Evolutionary conservation across 2,329 filamentous ascomycete genomes (phyloP).

Genomic region (Ophiostoma sp.): DNA sequence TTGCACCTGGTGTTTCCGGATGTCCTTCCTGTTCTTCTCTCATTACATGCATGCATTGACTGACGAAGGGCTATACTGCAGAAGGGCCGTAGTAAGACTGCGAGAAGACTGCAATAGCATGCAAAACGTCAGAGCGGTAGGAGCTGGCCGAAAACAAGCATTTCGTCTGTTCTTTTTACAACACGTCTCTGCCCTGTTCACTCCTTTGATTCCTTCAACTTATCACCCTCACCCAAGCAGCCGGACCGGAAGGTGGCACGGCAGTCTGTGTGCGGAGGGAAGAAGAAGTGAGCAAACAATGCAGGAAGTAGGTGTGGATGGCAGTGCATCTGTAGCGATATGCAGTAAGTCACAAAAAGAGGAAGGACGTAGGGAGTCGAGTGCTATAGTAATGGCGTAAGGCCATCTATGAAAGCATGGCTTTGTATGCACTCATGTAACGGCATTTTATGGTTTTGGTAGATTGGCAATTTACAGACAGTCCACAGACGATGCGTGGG

Average conservation of each 20-base stretch:
- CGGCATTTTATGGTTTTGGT: background rate
- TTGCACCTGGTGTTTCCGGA: background rate
- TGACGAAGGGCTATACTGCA: background rate
- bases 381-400: background rate
- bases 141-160: background rate
- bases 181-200: background rate
- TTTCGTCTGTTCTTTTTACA: background rate
- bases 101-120: background rate
- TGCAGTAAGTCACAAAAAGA: constrained; percentile 3
- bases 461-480: background rate
- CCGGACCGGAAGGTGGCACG: constrained; percentile 10
- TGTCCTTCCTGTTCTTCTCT: background rate
- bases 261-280: constrained; percentile 21
- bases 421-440: background rate
- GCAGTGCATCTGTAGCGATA: background rate
- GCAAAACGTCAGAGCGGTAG: background rate
- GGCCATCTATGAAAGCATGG: background rate
- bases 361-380: background rate
- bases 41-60: background rate
- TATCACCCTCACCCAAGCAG: background rate
- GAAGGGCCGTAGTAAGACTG: background rate
- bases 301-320: background rate
- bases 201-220: background rate
- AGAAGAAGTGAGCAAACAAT: background rate
- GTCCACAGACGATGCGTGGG: background rate